phyloP scores from a whole-genome alignment of 768 basidiomycete species.

The Phaffia australis region DNA sequence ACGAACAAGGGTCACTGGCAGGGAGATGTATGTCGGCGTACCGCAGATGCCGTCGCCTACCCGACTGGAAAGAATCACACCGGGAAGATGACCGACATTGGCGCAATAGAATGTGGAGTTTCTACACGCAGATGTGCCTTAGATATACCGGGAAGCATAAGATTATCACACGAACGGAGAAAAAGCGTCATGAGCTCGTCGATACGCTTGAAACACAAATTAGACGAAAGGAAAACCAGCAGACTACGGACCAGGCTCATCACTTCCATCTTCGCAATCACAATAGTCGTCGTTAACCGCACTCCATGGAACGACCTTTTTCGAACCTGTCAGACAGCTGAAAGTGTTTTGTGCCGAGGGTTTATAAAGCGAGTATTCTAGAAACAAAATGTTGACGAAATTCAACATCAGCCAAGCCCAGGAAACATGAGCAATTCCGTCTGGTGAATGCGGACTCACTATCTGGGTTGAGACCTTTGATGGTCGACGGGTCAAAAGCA shows the following conservation, averaged over 20 bases:
- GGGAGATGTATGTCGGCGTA: slow-evolving; percentile 40
- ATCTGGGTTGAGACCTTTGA: slow-evolving; percentile 19
- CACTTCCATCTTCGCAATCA: slow-evolving; percentile 87
- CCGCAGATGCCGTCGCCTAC: slow-evolving; percentile 92
- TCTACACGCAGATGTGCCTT: slow-evolving; percentile 76
- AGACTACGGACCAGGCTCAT: slow-evolving; percentile 63
- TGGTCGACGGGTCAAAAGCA: background rate
- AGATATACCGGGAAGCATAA: background rate
- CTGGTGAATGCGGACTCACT: slow-evolving; percentile 4
- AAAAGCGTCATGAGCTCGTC: background rate
- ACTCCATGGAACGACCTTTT: slow-evolving; percentile 59
- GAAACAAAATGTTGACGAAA: background rate
- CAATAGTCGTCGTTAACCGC: slow-evolving; percentile 91
- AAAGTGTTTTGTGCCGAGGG: slow-evolving; percentile 44
- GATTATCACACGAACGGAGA: background rate
- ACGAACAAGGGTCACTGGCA: background rate
- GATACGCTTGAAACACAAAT: background rate
- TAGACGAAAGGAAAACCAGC: background rate
- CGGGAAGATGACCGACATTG: slow-evolving; percentile 80
- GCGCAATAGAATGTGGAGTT: slow-evolving; percentile 67
- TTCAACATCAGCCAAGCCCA: background rate
- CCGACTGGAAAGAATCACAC: slow-evolving; percentile 62
- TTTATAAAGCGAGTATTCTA: slow-evolving; percentile 20
- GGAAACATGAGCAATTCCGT: background rate
- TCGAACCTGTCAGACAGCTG: slow-evolving; percentile 67